These are phyloP conservation scores for Exophiala aquamarina DNA, from an alignment of 2,329 filamentous ascomycete genomes.

Conservation along the genomic window DNA sequence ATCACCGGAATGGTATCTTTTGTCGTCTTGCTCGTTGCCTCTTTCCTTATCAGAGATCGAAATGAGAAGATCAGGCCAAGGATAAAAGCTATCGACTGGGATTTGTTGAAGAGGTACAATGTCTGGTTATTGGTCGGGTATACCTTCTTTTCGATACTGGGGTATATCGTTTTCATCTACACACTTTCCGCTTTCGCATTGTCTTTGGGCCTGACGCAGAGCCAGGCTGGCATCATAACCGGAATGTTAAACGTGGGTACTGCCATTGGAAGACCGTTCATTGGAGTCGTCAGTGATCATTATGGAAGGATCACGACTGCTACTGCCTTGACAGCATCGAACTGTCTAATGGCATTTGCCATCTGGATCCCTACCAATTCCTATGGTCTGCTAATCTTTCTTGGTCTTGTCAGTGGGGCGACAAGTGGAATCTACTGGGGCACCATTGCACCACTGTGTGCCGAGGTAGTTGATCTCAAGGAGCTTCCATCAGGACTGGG, in stretches of 20 bases:
- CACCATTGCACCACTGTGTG: slow-evolving; percentile 32
- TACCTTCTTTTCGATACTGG: slow-evolving; percentile 48
- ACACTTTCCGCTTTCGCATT: slow-evolving; percentile 49
- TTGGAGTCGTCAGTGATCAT: slow-evolving; percentile 47
- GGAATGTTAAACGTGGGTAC: slow-evolving; percentile 51
- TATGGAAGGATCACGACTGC: slow-evolving; percentile 46
- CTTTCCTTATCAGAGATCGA: slow-evolving; percentile 32
- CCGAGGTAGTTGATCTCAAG: slow-evolving; percentile 31
- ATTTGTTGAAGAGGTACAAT: slow-evolving; percentile 24
- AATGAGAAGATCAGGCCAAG: slow-evolving; percentile 27
- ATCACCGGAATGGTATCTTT: slow-evolving; percentile 32
- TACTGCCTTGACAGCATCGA: slow-evolving; percentile 40
- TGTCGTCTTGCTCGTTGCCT: slow-evolving; percentile 27
- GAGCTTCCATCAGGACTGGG: slow-evolving; percentile 30
- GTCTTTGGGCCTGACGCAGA: slow-evolving; percentile 41
- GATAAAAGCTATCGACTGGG: slow-evolving; percentile 27
- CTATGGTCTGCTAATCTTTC: slow-evolving; percentile 45
- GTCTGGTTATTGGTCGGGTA: slow-evolving; percentile 34
- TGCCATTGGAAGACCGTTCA: slow-evolving; percentile 46
- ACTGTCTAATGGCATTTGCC: slow-evolving; percentile 40
- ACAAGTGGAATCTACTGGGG: slow-evolving; percentile 51
- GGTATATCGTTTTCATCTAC: slow-evolving; percentile 49
- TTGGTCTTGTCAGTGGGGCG: slow-evolving; percentile 44
- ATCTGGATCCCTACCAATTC: slow-evolving; percentile 49
- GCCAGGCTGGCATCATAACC: slow-evolving; percentile 42